Evolutionary conservation across 2,329 filamentous ascomycete genomes (phyloP), one percentile per base, ranked within the genome.

Genomic region (Apiospora phragmitis): DNA sequence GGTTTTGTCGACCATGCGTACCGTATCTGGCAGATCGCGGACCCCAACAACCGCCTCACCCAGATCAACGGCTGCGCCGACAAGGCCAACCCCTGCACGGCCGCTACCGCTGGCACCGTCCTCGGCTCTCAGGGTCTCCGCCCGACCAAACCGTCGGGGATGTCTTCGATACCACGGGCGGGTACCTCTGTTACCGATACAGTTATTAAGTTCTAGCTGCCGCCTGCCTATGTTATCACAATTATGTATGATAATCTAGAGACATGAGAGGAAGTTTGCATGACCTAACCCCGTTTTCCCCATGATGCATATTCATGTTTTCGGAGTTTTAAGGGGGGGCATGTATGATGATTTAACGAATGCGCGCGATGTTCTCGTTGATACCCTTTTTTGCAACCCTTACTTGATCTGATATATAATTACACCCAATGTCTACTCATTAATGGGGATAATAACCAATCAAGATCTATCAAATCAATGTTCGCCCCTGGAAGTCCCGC

Each of bases 141-240:
- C 12, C 77, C 0, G 72, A 80, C 38, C 68, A 74, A 32, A 77
- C 75, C 8, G 72, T 80, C 47, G 68, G 73, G 26, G 69, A 76
- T 0, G 72, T 76, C 42, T 72, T 80, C 69, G 73, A 79, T 66
- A 80, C 77, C 1, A 70, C 79, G n/a, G 72, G 76, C 38, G 76
- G 74, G 11, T 74, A 73, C 43, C 68, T 79, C 12, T 80, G 79
- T 72, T 80, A 80, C 73, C 76, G 76, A 16, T 80, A 80, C 69
- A 74, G 79, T 69, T 77, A 77, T 49, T 80, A 77, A 45, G 24
- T 26, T n/a, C 47, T 14, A 24, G 32, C 4, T 18, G 24, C 14
- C 24, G 35, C 21, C 24, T 32, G n/a, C n/a, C n/a, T 14, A 1
- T 24, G 24, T 45, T 11, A 4, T 18, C 14, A 18, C 4, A 8